Conservation (phyloP, 2,329 filamentous ascomycete species). For the Didymella pinodella region DNA sequence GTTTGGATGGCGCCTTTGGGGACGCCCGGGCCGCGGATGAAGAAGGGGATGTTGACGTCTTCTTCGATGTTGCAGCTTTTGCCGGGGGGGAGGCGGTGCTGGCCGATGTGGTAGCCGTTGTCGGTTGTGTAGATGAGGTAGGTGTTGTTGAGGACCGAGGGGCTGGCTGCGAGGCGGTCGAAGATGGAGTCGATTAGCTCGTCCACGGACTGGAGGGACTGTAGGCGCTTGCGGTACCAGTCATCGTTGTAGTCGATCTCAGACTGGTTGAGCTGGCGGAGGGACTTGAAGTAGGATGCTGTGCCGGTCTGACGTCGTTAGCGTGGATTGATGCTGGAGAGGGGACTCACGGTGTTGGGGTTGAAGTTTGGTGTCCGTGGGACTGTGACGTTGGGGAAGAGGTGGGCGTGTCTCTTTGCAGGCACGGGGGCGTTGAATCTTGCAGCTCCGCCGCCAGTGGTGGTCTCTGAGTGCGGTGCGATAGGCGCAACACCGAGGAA, state of each 20-base stretch:
- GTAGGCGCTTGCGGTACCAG: conserved; percentile 60
- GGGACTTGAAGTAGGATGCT: conserved; percentile 32
- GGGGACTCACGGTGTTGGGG: conserved; percentile 55
- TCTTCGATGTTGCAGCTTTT: conserved; percentile 53
- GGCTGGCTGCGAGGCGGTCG: conserved; percentile 50
- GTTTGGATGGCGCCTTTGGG: conserved; percentile 33
- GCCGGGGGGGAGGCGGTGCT: conserved; percentile 53
- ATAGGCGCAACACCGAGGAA: conserved; percentile 72
- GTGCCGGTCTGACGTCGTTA: conserved; percentile 20
- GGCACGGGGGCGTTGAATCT: conserved; percentile 64
- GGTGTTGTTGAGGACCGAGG: conserved; percentile 57
- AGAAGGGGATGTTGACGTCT: conserved; percentile 54
- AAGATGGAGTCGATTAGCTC: conserved; percentile 61
- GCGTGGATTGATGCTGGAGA: too few relatives aligned
- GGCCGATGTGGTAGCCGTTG: conserved; percentile 54
- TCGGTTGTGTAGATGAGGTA: conserved; percentile 54
- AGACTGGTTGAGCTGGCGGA: conserved; percentile 53
- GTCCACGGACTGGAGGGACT: conserved; percentile 62
- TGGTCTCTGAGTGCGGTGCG: conserved; percentile 64
- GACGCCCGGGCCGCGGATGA: conserved; percentile 52
- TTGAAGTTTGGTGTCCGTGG: conserved; percentile 73
- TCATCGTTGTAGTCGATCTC: conserved; percentile 62
- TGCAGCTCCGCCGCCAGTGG: conserved; percentile 4
- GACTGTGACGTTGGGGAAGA: conserved; percentile 67
- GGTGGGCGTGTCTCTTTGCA: conserved; percentile 66